Conservation (phyloP, 495 filamentous ascomycete species). For the Penicillium paradoxum region DNA sequence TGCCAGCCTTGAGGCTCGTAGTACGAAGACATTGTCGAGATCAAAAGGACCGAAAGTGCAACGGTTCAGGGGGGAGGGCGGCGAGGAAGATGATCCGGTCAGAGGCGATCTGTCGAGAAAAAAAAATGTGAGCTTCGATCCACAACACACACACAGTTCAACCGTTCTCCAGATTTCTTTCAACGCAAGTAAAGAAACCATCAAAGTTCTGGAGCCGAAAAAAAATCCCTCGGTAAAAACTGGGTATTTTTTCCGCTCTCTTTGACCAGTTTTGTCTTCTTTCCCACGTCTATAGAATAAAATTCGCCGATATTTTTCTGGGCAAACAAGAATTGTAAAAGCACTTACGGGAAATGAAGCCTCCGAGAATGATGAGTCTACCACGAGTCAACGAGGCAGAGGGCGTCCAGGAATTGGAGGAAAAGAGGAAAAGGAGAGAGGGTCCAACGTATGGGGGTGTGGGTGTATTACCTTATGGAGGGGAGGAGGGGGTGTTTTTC, state of each 20-base stretch:
- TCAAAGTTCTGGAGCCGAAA: not conserved
- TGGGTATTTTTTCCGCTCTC: not conserved
- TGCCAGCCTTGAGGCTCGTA: constrained; percentile 87
- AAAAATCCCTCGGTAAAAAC: not conserved
- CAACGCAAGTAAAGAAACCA: not conserved
- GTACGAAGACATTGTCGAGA: constrained; percentile 66
- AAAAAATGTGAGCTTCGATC: constrained; percentile 14
- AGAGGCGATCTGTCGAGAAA: constrained; percentile 25
- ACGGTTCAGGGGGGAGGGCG: constrained; percentile 27
- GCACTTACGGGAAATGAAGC: constrained; percentile 27
- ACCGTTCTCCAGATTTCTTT: not conserved
- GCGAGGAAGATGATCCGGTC: constrained; percentile 29
- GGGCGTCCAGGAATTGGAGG: constrained; percentile 8
- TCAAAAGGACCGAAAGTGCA: constrained; percentile 11
- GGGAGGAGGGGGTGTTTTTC: constrained; percentile 9
- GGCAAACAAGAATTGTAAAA: not conserved
- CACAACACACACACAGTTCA: constrained; percentile 8
- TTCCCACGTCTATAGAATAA: no score
- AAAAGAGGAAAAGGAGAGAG: constrained; percentile 19
- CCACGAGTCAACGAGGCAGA: constrained; percentile 43
- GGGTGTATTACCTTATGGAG: constrained; percentile 12
- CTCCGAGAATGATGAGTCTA: constrained; percentile 19
- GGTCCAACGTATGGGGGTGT: constrained; percentile 15
- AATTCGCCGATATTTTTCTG: no score
- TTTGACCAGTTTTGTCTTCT: not conserved